Percentiles rank a stretch among this genome's conserved stretches.
Conservation (phyloP, 305 asterid genomes). For the Fraxinus angustifolia region DNA sequence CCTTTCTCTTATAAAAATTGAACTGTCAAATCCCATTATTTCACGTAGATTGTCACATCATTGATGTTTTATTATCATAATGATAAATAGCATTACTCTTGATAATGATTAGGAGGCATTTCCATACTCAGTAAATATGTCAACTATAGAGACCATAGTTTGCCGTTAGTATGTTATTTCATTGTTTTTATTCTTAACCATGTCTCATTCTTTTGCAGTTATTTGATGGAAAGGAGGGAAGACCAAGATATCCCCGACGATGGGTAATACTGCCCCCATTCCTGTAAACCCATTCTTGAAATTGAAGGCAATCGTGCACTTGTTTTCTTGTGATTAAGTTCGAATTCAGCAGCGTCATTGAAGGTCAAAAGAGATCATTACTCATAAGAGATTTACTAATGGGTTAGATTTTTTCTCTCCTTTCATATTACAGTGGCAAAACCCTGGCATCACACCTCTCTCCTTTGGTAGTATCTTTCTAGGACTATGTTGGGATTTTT, state of each 20-base stretch:
- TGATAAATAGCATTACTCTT: too few relatives aligned
- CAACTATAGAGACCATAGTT: background rate
- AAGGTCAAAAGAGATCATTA: background rate
- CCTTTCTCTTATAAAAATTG: too few relatives aligned
- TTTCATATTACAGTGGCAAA: background rate
- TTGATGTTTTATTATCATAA: too few relatives aligned
- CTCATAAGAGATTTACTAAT: background rate
- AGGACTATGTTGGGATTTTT: background rate
- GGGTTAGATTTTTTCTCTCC: background rate
- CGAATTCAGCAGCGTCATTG: background rate
- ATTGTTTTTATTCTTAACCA: background rate
- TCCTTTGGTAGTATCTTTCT: background rate
- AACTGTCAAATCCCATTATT: too few relatives aligned
- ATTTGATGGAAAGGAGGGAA: constrained; percentile 91
- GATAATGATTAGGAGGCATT: background rate
- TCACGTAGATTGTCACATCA: too few relatives aligned
- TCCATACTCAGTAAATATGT: background rate
- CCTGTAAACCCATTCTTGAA: constrained; percentile 87
- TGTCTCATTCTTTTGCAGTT: constrained; percentile 47
- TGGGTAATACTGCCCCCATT: constrained; percentile 96
- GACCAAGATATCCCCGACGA: constrained; percentile 84
- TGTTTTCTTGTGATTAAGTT: constrained; percentile 7
- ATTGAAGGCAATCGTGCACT: constrained; percentile 16
- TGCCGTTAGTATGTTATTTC: background rate
- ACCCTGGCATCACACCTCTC: background rate